Evolutionary conservation across 2,329 filamentous ascomycete genomes (phyloP).

Genomic region (Teratosphaeria pseudoeucalypti): DNA sequence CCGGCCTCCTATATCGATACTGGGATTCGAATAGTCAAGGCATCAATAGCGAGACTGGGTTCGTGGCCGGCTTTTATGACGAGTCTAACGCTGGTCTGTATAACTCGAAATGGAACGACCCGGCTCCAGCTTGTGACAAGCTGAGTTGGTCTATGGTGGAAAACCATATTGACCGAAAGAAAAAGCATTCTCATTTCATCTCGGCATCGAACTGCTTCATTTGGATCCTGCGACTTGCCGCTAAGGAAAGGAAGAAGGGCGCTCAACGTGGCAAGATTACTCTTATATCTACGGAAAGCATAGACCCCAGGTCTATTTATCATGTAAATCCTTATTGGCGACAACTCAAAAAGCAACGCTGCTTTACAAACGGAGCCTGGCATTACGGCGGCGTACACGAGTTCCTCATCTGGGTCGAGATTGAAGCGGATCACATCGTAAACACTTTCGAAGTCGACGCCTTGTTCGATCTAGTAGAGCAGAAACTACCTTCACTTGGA

Average conservation of each 20-base stretch:
- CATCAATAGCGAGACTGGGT: background rate
- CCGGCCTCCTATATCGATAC: slow-evolving; percentile 1
- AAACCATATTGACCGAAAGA: slow-evolving; percentile 1
- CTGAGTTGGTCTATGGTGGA: background rate
- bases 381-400: background rate
- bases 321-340: background rate
- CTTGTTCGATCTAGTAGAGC: background rate
- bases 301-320: background rate
- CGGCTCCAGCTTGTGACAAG: slow-evolving; percentile 1
- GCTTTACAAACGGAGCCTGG: background rate
- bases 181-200: slow-evolving; percentile 5
- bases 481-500: background rate
- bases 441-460: background rate
- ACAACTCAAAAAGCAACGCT: background rate
- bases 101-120: background rate
- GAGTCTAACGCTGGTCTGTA: background rate
- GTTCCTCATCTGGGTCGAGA: background rate
- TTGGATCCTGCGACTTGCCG: background rate
- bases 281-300: background rate
- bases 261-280: background rate
- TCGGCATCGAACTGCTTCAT: slow-evolving; percentile 1
- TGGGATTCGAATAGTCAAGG: slow-evolving; percentile 3
- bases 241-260: background rate
- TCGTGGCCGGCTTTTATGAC: slow-evolving; percentile 4
- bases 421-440: background rate